Evolutionary conservation across 2,329 filamentous ascomycete species (phyloP), one percentile per base, ranked within the genome.

Genomic region (Incumbomyces delicatus): DNA sequence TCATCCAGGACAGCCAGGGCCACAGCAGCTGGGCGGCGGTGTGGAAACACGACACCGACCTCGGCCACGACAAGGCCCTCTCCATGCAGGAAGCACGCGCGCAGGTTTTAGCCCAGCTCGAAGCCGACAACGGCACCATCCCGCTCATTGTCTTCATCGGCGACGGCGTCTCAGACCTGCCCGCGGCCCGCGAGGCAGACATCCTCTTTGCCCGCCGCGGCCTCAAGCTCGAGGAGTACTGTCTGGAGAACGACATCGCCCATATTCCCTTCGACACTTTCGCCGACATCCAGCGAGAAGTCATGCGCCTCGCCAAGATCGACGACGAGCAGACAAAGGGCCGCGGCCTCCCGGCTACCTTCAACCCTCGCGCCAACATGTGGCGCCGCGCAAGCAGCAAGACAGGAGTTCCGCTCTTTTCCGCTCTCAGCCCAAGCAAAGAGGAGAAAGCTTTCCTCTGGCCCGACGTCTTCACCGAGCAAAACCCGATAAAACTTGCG

Each of bases 81-180:
- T 81, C 76, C 2, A 77, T 85, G 48, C 72, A 75, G 37, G 77
- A 82, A 58, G 79, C 75, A 37, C 73, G 78, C 22, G 22, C 22
- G 22, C 22, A 27, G 22, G 5, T 27, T 27, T 61, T 68, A 16
- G 78, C 77, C 1, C 67, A 74, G 51, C 61, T 76, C 3, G 65
- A 72, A 40, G 74, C 72, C 49, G 74, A 76, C 13, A 76, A 82
- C 49, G 78, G 75, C 46, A 76, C 77, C 2, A 73, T 83, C 39
- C 80, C 80, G 0, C 66, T 83, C 43, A 81, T 84, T 54, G 68
- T 84, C 44, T 85, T 84, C 64, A 82, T 84, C 53, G 80, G 81
- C 41, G 81, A 84, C 57, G 81, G 80, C 17, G 78, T 84, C 5
- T 81, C 77, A 0, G 81, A 84, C 57, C 69, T 84, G 1, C 73